These are phyloP conservation scores for Stemphylium lycopersici DNA, from an alignment of 2,329 filamentous ascomycete genomes.

Conservation along the genomic window DNA sequence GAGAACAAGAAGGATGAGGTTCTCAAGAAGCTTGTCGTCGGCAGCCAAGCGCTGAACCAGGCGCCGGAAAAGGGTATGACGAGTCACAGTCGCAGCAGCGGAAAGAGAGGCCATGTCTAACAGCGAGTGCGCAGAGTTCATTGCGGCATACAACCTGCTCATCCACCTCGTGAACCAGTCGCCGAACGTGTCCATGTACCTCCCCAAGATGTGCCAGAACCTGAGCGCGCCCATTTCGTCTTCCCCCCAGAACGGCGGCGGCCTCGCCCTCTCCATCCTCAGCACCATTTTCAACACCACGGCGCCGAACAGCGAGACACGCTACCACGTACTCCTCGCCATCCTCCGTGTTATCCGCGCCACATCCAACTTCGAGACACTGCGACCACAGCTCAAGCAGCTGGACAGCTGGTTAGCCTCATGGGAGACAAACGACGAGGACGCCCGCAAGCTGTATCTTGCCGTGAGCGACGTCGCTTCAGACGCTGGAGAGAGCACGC, in stretches of 20 bases:
- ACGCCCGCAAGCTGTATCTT: constrained; percentile 83
- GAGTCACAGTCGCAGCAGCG: constrained; percentile 8
- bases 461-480: constrained; percentile 81
- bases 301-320: constrained; percentile 70
- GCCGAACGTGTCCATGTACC: constrained; percentile 81
- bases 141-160: constrained; percentile 94
- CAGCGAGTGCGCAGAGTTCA: constrained; percentile 70
- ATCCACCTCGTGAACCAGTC: constrained; percentile 91
- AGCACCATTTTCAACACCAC: constrained; percentile 98
- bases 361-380: constrained; percentile 71
- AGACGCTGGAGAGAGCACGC: constrained; percentile 77
- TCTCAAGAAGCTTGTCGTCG: constrained; percentile 85
- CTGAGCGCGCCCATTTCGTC: constrained; percentile 82
- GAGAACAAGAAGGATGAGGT: constrained; percentile 78
- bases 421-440: constrained; percentile 83
- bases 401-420: constrained; percentile 80
- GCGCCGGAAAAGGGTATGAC: constrained; percentile 81
- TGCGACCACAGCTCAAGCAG: constrained; percentile 82
- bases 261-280: constrained; percentile 86
- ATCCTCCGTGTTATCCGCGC: constrained; percentile 84
- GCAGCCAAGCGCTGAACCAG: constrained; percentile 76
- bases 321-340: constrained; percentile 89
- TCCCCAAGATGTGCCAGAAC: constrained; percentile 87
- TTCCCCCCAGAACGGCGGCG: constrained; percentile 82
- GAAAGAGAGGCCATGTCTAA: constrained; percentile 27